phyloP scores from a whole-genome alignment of 169 alveolate genomes.

The Perkinsus marinus region DNA sequence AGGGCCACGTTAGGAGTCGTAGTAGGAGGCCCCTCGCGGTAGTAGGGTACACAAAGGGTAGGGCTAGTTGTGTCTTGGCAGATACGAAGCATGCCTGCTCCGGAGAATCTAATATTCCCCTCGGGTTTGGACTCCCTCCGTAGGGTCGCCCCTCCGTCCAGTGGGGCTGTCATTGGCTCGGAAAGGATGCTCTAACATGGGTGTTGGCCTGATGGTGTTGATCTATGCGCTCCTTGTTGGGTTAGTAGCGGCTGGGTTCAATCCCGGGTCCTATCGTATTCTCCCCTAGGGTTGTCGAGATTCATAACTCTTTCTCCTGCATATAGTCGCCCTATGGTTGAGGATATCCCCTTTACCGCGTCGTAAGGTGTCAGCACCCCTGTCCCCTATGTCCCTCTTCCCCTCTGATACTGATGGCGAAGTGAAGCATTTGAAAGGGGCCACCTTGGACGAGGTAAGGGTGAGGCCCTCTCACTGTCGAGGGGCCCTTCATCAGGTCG shows the following conservation, averaged over 20 bases:
- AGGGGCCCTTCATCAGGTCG: neutral
- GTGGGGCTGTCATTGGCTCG: neutral
- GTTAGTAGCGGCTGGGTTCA: neutral
- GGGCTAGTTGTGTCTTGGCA: neutral
- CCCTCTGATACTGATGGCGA: neutral
- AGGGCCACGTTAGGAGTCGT: neutral
- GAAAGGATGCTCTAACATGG: neutral
- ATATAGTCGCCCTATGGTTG: too few species aligned
- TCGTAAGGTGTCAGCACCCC: too few species aligned
- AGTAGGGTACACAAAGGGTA: neutral
- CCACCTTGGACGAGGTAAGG: neutral
- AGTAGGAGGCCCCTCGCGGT: neutral
- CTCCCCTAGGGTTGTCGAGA: too few species aligned
- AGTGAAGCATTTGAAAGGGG: neutral
- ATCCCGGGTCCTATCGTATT: too few species aligned
- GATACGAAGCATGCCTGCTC: neutral
- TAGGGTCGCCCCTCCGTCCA: neutral
- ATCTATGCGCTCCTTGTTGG: neutral
- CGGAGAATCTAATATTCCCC: neutral
- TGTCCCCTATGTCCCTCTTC: neutral
- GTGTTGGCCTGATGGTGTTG: neutral
- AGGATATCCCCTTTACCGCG: too few species aligned
- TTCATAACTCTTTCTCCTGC: too few species aligned
- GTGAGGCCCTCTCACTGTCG: neutral
- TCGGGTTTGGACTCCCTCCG: neutral